Evolutionary conservation across 176 grass and related monocot species (phyloP).

Genomic region (Canna indica): DNA sequence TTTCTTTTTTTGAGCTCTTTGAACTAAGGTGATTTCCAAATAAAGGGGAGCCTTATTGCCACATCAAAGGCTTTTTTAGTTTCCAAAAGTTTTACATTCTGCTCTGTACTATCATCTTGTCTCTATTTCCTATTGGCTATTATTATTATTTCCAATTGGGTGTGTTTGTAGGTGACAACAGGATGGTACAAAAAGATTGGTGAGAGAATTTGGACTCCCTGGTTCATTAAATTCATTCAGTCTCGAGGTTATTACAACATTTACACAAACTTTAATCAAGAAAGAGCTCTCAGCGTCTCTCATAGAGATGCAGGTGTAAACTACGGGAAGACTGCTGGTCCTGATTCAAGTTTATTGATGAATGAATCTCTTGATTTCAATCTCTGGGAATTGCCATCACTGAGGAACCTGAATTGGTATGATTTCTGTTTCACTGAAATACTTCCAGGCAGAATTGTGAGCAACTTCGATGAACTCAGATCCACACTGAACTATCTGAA

Average conservation of each 20-base stretch:
- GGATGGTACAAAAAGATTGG: constrained; percentile 97
- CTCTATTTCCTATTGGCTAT: not conserved
- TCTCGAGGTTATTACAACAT: constrained; percentile 87
- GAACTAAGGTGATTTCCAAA: not conserved
- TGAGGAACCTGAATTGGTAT: constrained; percentile 57
- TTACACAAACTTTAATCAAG: constrained; percentile 74
- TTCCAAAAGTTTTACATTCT: not conserved
- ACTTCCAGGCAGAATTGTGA: constrained; percentile 49
- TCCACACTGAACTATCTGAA: constrained; percentile 45
- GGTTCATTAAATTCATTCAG: constrained; percentile 96
- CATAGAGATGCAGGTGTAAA: constrained; percentile 94
- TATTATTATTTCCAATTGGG: not conserved
- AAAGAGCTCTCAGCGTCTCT: constrained; percentile 80
- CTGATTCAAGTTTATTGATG: constrained; percentile 80
- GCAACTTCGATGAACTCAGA: constrained; percentile 46
- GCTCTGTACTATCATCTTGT: not conserved
- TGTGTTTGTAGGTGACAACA: constrained; percentile 68
- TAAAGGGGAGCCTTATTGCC: not conserved
- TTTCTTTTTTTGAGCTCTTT: constrained; percentile 19
- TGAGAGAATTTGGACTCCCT: constrained; percentile 97
- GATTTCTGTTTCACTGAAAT: constrained; percentile 79
- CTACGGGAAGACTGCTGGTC: constrained; percentile 73
- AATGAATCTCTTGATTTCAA: constrained; percentile 57
- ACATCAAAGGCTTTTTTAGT: not conserved
- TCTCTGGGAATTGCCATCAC: constrained; percentile 45